phyloP scores from a whole-genome alignment of 441 rosid species.

The Breynia disticha region DNA sequence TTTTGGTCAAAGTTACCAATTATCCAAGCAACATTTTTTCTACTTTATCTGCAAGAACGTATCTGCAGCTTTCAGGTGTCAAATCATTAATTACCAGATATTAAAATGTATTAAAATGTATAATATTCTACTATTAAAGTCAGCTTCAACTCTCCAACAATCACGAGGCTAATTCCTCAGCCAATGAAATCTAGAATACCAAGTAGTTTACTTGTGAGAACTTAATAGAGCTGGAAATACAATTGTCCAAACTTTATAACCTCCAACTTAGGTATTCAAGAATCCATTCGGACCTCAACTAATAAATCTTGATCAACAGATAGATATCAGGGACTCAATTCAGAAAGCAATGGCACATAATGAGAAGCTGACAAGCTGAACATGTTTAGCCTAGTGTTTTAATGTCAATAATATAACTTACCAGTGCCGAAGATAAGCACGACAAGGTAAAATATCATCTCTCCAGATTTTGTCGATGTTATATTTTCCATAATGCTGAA shows the following conservation, averaged over 20 bases:
- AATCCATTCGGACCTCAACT: not conserved
- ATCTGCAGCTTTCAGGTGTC: not conserved
- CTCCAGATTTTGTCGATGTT: conserved; percentile 77
- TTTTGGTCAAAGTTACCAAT: too few relatives aligned
- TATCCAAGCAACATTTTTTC: too few relatives aligned
- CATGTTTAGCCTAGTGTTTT: not conserved
- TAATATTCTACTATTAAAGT: too few relatives aligned
- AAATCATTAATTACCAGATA: too few relatives aligned
- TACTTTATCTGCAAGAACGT: not conserved
- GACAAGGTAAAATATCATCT: conserved; percentile 84
- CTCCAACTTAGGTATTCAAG: too few relatives aligned
- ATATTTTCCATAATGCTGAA: conserved; percentile 57
- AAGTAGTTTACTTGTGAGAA: not conserved
- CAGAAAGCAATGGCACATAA: not conserved
- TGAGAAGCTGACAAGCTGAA: not conserved
- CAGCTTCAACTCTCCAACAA: too few relatives aligned
- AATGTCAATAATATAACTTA: conserved; percentile 16
- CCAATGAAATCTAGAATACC: too few relatives aligned
- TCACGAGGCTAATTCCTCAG: not conserved
- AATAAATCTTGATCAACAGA: not conserved
- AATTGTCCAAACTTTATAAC: too few relatives aligned
- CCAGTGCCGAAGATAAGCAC: conserved; percentile 89
- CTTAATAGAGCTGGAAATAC: too few relatives aligned
- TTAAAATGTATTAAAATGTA: too few relatives aligned
- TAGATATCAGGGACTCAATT: not conserved